phyloP scores from a whole-genome alignment of 2,329 filamentous ascomycete species.

The Xylaria digitata region DNA sequence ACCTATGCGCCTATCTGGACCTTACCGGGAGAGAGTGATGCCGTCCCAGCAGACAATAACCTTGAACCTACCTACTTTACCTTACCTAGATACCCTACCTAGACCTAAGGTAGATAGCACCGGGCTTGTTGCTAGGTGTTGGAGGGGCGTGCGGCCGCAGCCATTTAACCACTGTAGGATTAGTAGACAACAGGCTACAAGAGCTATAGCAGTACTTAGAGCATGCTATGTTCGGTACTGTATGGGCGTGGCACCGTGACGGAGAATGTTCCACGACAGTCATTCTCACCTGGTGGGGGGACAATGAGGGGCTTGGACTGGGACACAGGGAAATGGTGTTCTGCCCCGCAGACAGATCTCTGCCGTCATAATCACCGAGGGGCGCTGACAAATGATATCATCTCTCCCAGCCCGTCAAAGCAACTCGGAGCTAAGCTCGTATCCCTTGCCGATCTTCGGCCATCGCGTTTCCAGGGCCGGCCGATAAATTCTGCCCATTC shows the following conservation, averaged over 20 bases:
- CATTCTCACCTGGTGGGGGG: slow-evolving; percentile 16
- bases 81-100: no score
- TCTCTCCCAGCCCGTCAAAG: slow-evolving; percentile 30
- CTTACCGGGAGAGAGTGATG: slow-evolving; percentile 7
- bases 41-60: slow-evolving; percentile 5
- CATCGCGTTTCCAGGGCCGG: neutral
- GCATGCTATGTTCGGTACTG: slow-evolving; percentile 16
- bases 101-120: no score
- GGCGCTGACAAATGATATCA: slow-evolving; percentile 50
- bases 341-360: slow-evolving; percentile 43
- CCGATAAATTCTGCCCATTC: no score
- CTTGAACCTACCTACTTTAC: slow-evolving; percentile 2
- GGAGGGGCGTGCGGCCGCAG: slow-evolving; percentile 15
- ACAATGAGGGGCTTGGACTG: slow-evolving; percentile 28
- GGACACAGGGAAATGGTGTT: slow-evolving; percentile 19
- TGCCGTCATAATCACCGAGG: slow-evolving; percentile 44
- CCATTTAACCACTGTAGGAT: slow-evolving; percentile 22
- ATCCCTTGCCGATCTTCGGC: slow-evolving; percentile 33
- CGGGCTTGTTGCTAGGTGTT: neutral
- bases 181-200: neutral
- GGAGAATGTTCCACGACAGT: slow-evolving; percentile 23
- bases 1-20: no score
- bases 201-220: neutral
- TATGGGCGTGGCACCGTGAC: slow-evolving; percentile 5
- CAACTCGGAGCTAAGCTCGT: slow-evolving; percentile 36